Base-by-base conservation (phyloP, 495 filamentous ascomycete genomes). In the Aspergillus haitiensis region DNA sequence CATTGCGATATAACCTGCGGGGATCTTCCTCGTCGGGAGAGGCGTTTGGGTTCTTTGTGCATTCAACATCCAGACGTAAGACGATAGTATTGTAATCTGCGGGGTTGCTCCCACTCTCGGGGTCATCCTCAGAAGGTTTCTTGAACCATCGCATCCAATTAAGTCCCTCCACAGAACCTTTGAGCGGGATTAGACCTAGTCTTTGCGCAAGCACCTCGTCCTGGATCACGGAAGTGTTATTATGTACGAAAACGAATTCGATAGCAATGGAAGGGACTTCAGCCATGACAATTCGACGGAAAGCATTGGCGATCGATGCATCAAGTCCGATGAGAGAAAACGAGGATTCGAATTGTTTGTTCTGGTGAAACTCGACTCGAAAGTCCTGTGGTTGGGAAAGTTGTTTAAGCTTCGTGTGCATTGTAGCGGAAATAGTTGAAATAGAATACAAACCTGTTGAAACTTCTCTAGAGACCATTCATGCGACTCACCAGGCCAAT, bases 141-240 rank as follows among this genome's bases (percentile, higher is more conserved):
- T 80, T 82, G 72, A 78, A 89, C 86, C 88, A 96, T 65, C 86
- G 84, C 77, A 98, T 86, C 73, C 87, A 86, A 52, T 84, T 81
- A 52, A 98, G 78, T 11, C 90, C 92, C 32, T 86, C 81, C 59
- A 85, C 83, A 52, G 84, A 82, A 61, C 90, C 94, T 36, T 84
- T 88, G 55, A 99, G 85, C 7, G 95, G 95, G 53, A 99, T 87
- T 40, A 98, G 83, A 45, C 95, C 95, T 21, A 99, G 80, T 16
- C 95, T 84, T 66, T 90, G 87, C 2, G 91, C 84, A 40, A 99
- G 87, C 1, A 99, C 92, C 74, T 99, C 95, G 72, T 99, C 95
- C 70, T 96, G 92, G 67, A 99, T 93, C 18, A 99, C 88, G 10
- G 90, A 94, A 56, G 93, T 98, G 78, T 99, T 99, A 79, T 96